Conservation (phyloP, 1,139 yeast species). For the Meyerozyma sp. region DNA sequence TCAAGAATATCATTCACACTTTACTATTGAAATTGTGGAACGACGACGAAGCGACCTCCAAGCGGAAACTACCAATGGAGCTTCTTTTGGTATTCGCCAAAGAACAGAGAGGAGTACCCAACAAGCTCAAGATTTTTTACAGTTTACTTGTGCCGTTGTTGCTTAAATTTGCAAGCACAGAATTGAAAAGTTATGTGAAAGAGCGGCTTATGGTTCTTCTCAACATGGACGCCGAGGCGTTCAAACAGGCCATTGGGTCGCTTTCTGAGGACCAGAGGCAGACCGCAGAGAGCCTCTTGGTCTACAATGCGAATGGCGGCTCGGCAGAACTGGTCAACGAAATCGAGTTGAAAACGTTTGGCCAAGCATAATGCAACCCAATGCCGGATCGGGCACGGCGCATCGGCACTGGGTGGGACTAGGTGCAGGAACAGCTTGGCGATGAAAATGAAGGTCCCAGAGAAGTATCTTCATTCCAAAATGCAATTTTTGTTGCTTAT, state of each 20-base stretch:
- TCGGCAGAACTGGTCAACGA: background rate
- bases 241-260: slow-evolving; percentile 29
- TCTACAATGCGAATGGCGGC: background rate
- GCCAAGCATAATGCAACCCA: background rate
- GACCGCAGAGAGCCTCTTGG: background rate
- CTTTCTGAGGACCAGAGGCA: background rate
- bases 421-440: background rate
- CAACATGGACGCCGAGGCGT: slow-evolving; percentile 41
- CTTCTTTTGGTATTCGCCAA: slow-evolving; percentile 46
- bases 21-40: slow-evolving; percentile 19
- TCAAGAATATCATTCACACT: slow-evolving; percentile 27
- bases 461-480: background rate
- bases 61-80: slow-evolving; percentile 47
- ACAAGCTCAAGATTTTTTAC: slow-evolving; percentile 27
- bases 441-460: background rate
- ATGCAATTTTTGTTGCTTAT: background rate
- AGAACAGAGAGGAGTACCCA: slow-evolving; percentile 20
- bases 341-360: slow-evolving; percentile 3
- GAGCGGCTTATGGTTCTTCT: slow-evolving; percentile 50
- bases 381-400: background rate
- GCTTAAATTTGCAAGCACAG: slow-evolving; percentile 26
- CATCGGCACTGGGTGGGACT: background rate
- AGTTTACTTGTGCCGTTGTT: slow-evolving; percentile 48
- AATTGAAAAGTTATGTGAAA: slow-evolving; percentile 38
- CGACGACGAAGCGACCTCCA: slow-evolving; percentile 7